Percentiles rank a stretch among this genome's conserved stretches.
Evolutionary conservation across 2,329 filamentous ascomycete genomes (phyloP).

Genomic region (Cryphonectria naterciae): DNA sequence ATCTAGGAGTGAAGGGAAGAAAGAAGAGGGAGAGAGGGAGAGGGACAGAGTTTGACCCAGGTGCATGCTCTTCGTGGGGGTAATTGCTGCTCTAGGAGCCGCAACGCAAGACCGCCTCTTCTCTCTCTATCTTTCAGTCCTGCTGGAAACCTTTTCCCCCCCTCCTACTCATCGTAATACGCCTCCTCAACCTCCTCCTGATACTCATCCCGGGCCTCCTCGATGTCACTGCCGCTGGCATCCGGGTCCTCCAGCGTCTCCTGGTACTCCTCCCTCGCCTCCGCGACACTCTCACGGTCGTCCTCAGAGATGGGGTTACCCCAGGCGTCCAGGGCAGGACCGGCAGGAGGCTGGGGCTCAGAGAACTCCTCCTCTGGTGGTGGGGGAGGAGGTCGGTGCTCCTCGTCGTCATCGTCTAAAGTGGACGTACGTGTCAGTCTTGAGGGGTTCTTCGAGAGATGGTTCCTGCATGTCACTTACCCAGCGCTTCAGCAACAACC

Average conservation of each 20-base stretch:
- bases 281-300: conserved; percentile 47
- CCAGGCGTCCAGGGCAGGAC: conserved; percentile 46
- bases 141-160: background rate
- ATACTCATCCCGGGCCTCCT: conserved; percentile 56
- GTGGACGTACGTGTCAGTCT: conserved; percentile 32
- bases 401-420: conserved; percentile 30
- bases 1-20: background rate
- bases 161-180: conserved; percentile 37
- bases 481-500: conserved; percentile 58
- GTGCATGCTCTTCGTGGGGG: background rate
- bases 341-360: conserved; percentile 40
- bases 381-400: conserved; percentile 24
- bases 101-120: background rate
- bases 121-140: background rate
- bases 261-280: conserved; percentile 49
- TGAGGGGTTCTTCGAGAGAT: conserved; percentile 13
- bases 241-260: conserved; percentile 45
- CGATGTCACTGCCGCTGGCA: conserved; percentile 48
- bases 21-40: background rate
- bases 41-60: background rate
- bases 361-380: conserved; percentile 30
- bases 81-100: background rate
- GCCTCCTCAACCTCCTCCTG: conserved; percentile 54
- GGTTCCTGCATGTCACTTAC: conserved; percentile 39
- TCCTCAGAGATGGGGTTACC: conserved; percentile 47